Conservation (phyloP, 306 rosid species). For the Vigna trinervia region DNA sequence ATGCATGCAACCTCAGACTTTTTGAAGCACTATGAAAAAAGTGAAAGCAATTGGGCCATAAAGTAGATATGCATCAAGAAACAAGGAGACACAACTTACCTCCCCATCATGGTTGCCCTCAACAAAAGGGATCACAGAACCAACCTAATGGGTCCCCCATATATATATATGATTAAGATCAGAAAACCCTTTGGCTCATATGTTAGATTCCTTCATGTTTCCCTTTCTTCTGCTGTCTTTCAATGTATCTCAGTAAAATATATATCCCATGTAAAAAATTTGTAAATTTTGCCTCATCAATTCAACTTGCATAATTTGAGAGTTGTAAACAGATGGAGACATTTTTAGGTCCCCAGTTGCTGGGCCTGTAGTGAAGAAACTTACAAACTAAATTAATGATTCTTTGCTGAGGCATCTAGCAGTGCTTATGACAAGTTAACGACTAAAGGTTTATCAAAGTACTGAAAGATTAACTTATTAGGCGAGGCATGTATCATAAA, state of each 20-base stretch:
- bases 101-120: slow-evolving; percentile 30
- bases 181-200: neutral
- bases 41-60: slow-evolving; percentile 38
- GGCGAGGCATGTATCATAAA: neutral
- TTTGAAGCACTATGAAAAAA: slow-evolving; percentile 44
- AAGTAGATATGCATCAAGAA: slow-evolving; percentile 36
- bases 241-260: neutral
- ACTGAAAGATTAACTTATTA: neutral
- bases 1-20: slow-evolving; percentile 13
- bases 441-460: slow-evolving; percentile 8
- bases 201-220: slow-evolving; percentile 16
- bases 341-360: neutral
- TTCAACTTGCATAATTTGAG: slow-evolving; percentile 12
- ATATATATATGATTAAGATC: neutral
- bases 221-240: slow-evolving; percentile 4
- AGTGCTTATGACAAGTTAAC: neutral
- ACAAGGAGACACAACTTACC: slow-evolving; percentile 33
- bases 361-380: neutral
- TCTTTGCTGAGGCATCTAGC: neutral
- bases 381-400: neutral
- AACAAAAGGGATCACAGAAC: slow-evolving; percentile 5
- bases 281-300: neutral
- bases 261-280: neutral
- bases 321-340: neutral
- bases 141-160: slow-evolving; percentile 32